phyloP scores from a whole-genome alignment of 1,139 yeast species.

The Hansenula anomala region DNA sequence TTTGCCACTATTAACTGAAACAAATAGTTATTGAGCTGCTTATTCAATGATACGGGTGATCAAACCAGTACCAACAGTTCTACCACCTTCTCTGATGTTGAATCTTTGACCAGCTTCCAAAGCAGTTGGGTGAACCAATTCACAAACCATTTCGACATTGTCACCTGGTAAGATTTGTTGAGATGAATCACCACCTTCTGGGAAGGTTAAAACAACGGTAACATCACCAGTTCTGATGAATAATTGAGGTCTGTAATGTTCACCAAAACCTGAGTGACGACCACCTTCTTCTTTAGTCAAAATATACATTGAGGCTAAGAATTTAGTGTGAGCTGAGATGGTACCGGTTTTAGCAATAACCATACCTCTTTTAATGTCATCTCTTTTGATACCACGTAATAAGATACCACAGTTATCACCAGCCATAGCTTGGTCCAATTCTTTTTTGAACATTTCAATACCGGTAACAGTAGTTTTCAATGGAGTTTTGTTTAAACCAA shows the following conservation, averaged over 20 bases:
- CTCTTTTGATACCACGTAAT: conserved; percentile 98
- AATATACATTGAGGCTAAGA: conserved; percentile 89
- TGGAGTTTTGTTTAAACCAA: conserved; percentile 84
- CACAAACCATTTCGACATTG: conserved; percentile 94
- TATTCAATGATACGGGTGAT: conserved; percentile 84
- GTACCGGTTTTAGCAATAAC: conserved; percentile 91
- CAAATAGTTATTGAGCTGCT: too few species aligned
- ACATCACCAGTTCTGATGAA: conserved; percentile 96
- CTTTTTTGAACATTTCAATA: conserved; percentile 99
- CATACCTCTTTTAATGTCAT: conserved; percentile 96
- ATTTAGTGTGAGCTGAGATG: conserved; percentile 88
- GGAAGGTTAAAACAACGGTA: conserved; percentile 88
- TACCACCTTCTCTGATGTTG: conserved; percentile 99
- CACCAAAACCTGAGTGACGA: conserved; percentile 96
- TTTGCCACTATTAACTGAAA: too few species aligned
- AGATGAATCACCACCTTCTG: conserved; percentile 83
- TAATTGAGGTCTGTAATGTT: conserved; percentile 97
- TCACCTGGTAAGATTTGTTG: conserved; percentile 97
- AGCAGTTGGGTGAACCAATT: conserved; percentile 88
- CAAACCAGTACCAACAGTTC: conserved; percentile 98
- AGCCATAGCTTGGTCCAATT: conserved; percentile 94
- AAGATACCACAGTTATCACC: conserved; percentile 99
- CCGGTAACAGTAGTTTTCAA: conserved; percentile 95
- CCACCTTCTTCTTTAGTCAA: conserved; percentile 99
- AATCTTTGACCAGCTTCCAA: conserved; percentile 95